phyloP scores from a whole-genome alignment of 495 filamentous ascomycete species.

The Hyaloscypha variabilis region DNA sequence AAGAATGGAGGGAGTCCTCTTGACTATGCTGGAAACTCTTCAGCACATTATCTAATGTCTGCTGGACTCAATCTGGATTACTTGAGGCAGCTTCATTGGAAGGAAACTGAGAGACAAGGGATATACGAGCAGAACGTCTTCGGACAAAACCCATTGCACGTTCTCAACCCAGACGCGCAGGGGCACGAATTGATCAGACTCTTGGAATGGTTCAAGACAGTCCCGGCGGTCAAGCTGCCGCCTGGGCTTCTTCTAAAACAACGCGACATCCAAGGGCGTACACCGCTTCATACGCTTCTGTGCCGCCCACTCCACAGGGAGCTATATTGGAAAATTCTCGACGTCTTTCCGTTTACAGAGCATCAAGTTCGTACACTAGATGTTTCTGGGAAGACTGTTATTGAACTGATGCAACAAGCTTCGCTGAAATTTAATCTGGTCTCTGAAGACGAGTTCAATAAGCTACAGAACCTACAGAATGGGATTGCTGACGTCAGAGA shows the following conservation, averaged over 20 bases:
- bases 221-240: not conserved
- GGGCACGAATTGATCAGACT: slow-evolving; percentile 22
- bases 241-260: slow-evolving; percentile 21
- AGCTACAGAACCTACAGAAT: slow-evolving; percentile 26
- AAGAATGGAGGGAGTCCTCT: too few species aligned
- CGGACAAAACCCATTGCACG: slow-evolving; percentile 30
- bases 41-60: slow-evolving; percentile 25
- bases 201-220: slow-evolving; percentile 26
- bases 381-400: slow-evolving; percentile 16
- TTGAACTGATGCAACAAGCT: slow-evolving; percentile 26
- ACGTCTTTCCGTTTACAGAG: slow-evolving; percentile 16
- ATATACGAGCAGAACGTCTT: slow-evolving; percentile 24
- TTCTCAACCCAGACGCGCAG: slow-evolving; percentile 22
- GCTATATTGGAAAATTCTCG: slow-evolving; percentile 4
- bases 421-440: slow-evolving; percentile 10
- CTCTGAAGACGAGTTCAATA: slow-evolving; percentile 17
- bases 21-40: slow-evolving; percentile 27
- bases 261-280: slow-evolving; percentile 18
- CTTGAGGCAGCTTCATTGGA: slow-evolving; percentile 6
- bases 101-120: not conserved
- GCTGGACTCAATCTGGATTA: slow-evolving; percentile 27
- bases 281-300: slow-evolving; percentile 15
- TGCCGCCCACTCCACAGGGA: slow-evolving; percentile 12
- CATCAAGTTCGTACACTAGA: slow-evolving; percentile 25
- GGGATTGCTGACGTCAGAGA: slow-evolving; percentile 21